phyloP scores from a whole-genome alignment of 2,329 filamentous ascomycete species.

The Phialophora macrospora region DNA sequence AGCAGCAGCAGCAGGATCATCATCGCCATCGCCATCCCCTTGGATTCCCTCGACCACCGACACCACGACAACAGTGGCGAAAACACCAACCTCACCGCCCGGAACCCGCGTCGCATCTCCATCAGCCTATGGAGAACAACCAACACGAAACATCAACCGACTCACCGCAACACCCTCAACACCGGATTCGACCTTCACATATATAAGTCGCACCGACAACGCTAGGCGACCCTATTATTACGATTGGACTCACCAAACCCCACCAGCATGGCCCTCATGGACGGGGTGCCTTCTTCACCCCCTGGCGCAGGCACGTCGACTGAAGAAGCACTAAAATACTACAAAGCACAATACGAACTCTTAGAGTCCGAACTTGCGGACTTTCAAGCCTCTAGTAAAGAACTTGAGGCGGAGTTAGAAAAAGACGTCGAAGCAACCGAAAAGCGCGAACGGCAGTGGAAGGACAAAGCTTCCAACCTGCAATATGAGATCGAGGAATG shows the following conservation, averaged over 20 bases:
- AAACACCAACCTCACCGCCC: slow-evolving; percentile 25
- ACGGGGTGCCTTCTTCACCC: slow-evolving; percentile 44
- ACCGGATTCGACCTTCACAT: neutral
- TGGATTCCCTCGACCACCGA: slow-evolving; percentile 3
- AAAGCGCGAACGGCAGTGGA: slow-evolving; percentile 82
- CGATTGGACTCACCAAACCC: neutral
- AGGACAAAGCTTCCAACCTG: slow-evolving; percentile 83
- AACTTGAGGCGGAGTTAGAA: slow-evolving; percentile 91
- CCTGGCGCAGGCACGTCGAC: slow-evolving; percentile 48
- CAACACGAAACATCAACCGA: slow-evolving; percentile 8
- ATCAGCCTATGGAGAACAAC: slow-evolving; percentile 6
- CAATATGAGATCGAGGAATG: slow-evolving; percentile 95
- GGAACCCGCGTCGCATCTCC: slow-evolving; percentile 13
- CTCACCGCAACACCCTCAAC: slow-evolving; percentile 6
- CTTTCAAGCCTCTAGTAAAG: slow-evolving; percentile 91
- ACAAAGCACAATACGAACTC: slow-evolving; percentile 94
- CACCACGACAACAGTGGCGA: slow-evolving; percentile 12
- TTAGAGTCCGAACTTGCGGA: slow-evolving; percentile 89
- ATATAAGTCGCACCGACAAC: slow-evolving; percentile 1
- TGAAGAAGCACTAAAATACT: slow-evolving; percentile 85
- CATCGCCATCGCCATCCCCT: neutral
- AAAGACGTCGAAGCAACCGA: slow-evolving; percentile 95
- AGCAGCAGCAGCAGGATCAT: slow-evolving; percentile 19
- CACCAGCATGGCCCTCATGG: slow-evolving; percentile 31
- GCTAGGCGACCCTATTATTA: slow-evolving; percentile 10